Evolutionary conservation across 2,329 filamentous ascomycete genomes (phyloP).

Genomic region (Parastagonospora avenae): DNA sequence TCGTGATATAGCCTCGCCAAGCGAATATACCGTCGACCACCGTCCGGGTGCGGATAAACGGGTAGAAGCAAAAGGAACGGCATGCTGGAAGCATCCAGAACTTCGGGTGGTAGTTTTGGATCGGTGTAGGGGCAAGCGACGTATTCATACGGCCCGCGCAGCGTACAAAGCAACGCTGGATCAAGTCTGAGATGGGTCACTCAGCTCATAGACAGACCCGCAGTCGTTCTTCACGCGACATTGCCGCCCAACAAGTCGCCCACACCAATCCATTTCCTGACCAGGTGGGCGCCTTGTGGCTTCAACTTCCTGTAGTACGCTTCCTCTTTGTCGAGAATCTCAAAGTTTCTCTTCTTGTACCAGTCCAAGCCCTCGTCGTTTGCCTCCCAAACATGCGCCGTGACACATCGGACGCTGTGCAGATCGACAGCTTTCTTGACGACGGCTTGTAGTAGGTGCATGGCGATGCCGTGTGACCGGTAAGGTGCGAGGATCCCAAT

Average conservation of each 20-base stretch:
- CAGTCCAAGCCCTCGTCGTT: slow-evolving; percentile 65
- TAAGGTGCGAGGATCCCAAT: slow-evolving; percentile 65
- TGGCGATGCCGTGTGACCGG: slow-evolving; percentile 62
- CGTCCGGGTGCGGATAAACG: slow-evolving; percentile 13
- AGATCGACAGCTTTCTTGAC: slow-evolving; percentile 55
- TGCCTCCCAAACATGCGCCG: slow-evolving; percentile 68
- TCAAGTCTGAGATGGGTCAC: background rate
- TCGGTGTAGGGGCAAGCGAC: no score
- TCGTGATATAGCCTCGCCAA: background rate
- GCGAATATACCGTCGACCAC: slow-evolving; percentile 2
- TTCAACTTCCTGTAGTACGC: slow-evolving; percentile 65
- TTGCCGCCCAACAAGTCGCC: slow-evolving; percentile 33
- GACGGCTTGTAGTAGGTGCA: slow-evolving; percentile 56
- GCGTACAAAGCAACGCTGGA: background rate
- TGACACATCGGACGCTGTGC: slow-evolving; percentile 59
- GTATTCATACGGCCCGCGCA: no score
- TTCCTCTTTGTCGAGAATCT: slow-evolving; percentile 56
- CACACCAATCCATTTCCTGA: slow-evolving; percentile 51
- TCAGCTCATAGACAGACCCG: background rate
- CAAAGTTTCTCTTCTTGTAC: slow-evolving; percentile 65
- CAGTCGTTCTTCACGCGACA: background rate
- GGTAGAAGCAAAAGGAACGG: slow-evolving; percentile 1
- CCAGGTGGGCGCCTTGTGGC: slow-evolving; percentile 61
- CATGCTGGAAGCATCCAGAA: slow-evolving; percentile 2
- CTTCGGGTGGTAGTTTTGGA: background rate